Evolutionary conservation across 805 yeast genomes (phyloP), one percentile per base, ranked within the genome.

Genomic region (Candida broadrunensis): DNA sequence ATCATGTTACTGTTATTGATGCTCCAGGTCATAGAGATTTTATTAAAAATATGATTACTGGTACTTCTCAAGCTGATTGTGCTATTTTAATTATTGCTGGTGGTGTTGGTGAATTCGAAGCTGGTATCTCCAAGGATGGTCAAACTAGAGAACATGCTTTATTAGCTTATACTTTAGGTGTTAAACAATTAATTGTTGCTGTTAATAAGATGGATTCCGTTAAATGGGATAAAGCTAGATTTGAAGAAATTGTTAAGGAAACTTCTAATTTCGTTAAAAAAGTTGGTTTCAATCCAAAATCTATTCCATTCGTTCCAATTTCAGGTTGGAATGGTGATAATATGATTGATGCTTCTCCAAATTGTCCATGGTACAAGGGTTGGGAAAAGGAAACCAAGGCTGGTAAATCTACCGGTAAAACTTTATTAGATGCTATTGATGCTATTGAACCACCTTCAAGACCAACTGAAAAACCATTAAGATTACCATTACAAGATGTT

Each of bases 11-110:
- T 63, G 93, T 88, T 65, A 87, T 87, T 67, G 95, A 87, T 69
- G 95, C 95, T 58, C 95, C 95, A 72, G 96, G 95, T 69, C 96
- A 87, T 85, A 83, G 91, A 76, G 95, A 87, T 80, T 87, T 86
- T 85, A 87, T 87, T 79, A 87, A 88, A 83, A 87, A 87, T 79
- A 87, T 87, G 95, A 87, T 86, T 68, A 86, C 95, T 63, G 95
- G 95, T 82, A 86, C 93, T 57, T 82, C 93, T 60, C 95, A 88
- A 76, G 93, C 95, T 67, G 95, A 86, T 73, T 79, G 93, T 71
- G 95, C 95, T 62, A 81, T 87, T 55, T 80, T 87, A 67, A 88
- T 88, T 63, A 85, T 87, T 68, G 95, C 91, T 65, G 87, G 90
- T 70, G 91, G 93, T 73, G 80, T 80, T 65, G 93, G 93, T 85